These are phyloP conservation scores for Crassisporium funariophilum DNA, from an alignment of 768 basidiomycete species.

Conservation along the genomic window DNA sequence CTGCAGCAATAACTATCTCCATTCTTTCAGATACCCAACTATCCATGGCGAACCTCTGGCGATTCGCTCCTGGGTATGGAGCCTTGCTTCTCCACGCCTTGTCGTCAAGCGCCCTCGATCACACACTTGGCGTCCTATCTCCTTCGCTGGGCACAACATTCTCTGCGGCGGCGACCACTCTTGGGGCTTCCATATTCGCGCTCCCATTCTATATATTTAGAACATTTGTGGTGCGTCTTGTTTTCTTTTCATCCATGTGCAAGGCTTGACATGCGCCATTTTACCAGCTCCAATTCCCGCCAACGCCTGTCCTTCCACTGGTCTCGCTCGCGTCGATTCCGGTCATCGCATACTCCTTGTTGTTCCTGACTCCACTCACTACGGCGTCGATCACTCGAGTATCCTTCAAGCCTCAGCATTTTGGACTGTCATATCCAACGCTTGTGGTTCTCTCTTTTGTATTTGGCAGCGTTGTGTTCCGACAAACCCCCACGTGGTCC, in stretches of 20 bases:
- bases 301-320: constrained; percentile 56
- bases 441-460: constrained; percentile 50
- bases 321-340: constrained; percentile 61
- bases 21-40: constrained; percentile 57
- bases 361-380: constrained; percentile 62
- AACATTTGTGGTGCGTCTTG: constrained; percentile 53
- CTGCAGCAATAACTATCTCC: constrained; percentile 52
- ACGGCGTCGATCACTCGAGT: constrained; percentile 47
- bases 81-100: constrained; percentile 63
- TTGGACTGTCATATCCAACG: constrained; percentile 59
- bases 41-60: constrained; percentile 40
- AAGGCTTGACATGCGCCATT: constrained; percentile 13
- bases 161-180: constrained; percentile 53
- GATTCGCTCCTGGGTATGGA: constrained; percentile 63
- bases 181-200: constrained; percentile 65
- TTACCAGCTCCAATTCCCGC: constrained; percentile 51
- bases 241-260: background rate
- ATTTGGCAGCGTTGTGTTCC: constrained; percentile 64
- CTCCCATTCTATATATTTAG: constrained; percentile 67
- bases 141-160: constrained; percentile 60
- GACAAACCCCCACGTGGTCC: constrained; percentile 56
- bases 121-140: constrained; percentile 58
- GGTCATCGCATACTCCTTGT: constrained; percentile 58
- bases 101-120: constrained; percentile 61
- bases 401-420: constrained; percentile 55